Percentiles rank a stretch among this genome's conserved stretches.
Conservation (phyloP, 352 stramenopile species). For the Thalassiosira mediterranea region DNA sequence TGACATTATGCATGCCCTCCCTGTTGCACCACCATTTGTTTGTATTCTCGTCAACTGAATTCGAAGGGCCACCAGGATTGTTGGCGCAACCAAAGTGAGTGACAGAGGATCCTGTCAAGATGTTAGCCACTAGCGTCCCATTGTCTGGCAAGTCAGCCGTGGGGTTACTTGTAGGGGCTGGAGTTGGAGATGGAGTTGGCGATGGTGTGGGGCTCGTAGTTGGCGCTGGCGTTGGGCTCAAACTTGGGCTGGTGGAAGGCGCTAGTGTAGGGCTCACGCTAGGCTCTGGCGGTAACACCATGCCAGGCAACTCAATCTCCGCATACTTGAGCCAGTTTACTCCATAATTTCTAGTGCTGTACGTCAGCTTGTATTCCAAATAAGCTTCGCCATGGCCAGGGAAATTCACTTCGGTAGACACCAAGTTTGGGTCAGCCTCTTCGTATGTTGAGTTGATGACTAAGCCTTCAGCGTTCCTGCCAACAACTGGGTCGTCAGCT, state of each 20-base stretch:
- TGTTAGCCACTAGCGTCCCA: conserved; percentile 9
- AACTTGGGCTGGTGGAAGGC: conserved; percentile 12
- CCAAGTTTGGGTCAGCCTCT: background rate
- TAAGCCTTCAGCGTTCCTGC: background rate
- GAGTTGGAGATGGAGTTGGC: conserved; percentile 5
- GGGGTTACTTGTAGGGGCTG: background rate
- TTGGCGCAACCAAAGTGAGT: conserved; percentile 18
- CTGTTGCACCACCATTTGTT: too few species aligned
- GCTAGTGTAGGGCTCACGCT: conserved; percentile 14
- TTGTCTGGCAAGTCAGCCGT: conserved; percentile 10
- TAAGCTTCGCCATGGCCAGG: conserved; percentile 7
- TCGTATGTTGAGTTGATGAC: conserved; percentile 13
- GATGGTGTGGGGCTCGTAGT: background rate
- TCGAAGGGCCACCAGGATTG: too few species aligned
- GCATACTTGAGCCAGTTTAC: conserved; percentile 2
- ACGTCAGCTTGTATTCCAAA: conserved; percentile 26
- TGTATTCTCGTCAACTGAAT: too few species aligned
- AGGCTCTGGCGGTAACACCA: conserved; percentile 16
- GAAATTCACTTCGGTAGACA: background rate
- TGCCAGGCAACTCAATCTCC: conserved; percentile 21
- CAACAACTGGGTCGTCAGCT: background rate
- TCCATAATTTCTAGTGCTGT: background rate
- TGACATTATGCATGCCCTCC: background rate
- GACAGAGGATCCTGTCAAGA: conserved; percentile 5
- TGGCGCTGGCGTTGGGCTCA: background rate